A percentile compares a stretch with the other conserved stretches of the same genome.
These are phyloP conservation scores for Krasilnikovozyma curviuscula DNA, from an alignment of 768 basidiomycete genomes.

Conservation along the genomic window DNA sequence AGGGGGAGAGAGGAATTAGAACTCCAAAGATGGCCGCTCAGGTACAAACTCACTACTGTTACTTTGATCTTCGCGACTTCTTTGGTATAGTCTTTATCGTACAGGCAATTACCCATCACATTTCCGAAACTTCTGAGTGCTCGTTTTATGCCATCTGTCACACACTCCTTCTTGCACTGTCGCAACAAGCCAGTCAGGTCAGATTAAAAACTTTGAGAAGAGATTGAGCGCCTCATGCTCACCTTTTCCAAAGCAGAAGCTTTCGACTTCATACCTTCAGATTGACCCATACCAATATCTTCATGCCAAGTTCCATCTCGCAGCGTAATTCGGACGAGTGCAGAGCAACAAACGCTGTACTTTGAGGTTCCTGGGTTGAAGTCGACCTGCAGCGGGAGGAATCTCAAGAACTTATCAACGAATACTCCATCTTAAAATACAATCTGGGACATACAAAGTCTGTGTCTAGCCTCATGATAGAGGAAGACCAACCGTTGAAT, in stretches of 20 bases:
- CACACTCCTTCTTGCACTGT: conserved; percentile 95
- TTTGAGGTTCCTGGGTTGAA: conserved; percentile 40
- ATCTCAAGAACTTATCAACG: neutral
- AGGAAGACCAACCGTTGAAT: conserved; percentile 88
- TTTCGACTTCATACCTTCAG: conserved; percentile 72
- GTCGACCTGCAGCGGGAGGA: conserved; percentile 46
- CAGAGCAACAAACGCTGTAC: conserved; percentile 33
- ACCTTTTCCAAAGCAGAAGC: conserved; percentile 82
- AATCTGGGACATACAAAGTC: conserved; percentile 22
- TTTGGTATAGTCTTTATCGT: conserved; percentile 73
- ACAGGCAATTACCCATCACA: conserved; percentile 87
- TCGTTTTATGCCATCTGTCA: conserved; percentile 85
- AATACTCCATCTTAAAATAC: neutral
- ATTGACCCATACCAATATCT: conserved; percentile 74
- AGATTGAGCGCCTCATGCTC: conserved; percentile 16
- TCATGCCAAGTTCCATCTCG: conserved; percentile 78
- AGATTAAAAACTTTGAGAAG: neutral
- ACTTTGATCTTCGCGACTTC: conserved; percentile 77
- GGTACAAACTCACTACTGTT: conserved; percentile 39
- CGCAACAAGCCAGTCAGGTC: neutral
- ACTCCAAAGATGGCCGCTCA: neutral
- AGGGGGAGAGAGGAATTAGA: neutral
- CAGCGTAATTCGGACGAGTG: conserved; percentile 69
- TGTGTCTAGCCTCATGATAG: conserved; percentile 46
- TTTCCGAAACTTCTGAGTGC: conserved; percentile 84